Conservation (phyloP, 768 basidiomycete genomes). For the Termitomyces sp. region DNA sequence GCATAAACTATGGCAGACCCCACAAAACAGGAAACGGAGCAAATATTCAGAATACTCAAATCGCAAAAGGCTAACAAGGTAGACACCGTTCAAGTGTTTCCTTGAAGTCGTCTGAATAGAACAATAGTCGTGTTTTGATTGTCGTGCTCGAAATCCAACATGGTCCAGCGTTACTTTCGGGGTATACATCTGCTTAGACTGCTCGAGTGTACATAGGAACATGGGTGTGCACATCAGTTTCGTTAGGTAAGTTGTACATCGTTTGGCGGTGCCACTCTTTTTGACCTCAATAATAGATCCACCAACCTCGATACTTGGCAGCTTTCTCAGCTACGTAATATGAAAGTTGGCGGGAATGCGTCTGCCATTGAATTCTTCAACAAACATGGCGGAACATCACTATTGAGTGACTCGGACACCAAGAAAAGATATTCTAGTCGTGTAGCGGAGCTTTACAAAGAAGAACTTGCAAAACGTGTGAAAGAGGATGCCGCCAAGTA, state of each 20-base stretch:
- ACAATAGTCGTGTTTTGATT: conserved; percentile 77
- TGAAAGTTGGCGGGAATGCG: conserved; percentile 95
- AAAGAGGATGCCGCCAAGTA: conserved; percentile 71
- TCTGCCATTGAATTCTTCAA: conserved; percentile 85
- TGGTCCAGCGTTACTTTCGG: conserved; percentile 98
- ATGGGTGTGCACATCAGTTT: conserved; percentile 99
- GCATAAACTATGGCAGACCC: conserved; percentile 57
- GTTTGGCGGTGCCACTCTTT: neutral
- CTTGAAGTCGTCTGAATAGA: neutral
- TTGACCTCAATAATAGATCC: conserved; percentile 56
- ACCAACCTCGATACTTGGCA: conserved; percentile 97
- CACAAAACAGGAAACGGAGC: conserved; percentile 82
- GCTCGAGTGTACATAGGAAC: conserved; percentile 91
- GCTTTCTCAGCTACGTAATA: conserved; percentile 81
- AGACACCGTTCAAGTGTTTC: conserved; percentile 4
- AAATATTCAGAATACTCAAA: conserved; percentile 78
- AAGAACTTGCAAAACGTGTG: conserved; percentile 78
- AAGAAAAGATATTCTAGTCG: conserved; percentile 89
- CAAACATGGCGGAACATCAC: conserved; percentile 72
- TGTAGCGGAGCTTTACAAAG: conserved; percentile 85
- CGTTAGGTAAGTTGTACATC: conserved; percentile 61
- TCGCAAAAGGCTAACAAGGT: conserved; percentile 89
- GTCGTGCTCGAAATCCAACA: conserved; percentile 91
- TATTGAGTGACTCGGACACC: conserved; percentile 68
- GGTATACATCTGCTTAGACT: conserved; percentile 96